Conservation (phyloP, 768 basidiomycete genomes). For the Naganishia kalamii region DNA sequence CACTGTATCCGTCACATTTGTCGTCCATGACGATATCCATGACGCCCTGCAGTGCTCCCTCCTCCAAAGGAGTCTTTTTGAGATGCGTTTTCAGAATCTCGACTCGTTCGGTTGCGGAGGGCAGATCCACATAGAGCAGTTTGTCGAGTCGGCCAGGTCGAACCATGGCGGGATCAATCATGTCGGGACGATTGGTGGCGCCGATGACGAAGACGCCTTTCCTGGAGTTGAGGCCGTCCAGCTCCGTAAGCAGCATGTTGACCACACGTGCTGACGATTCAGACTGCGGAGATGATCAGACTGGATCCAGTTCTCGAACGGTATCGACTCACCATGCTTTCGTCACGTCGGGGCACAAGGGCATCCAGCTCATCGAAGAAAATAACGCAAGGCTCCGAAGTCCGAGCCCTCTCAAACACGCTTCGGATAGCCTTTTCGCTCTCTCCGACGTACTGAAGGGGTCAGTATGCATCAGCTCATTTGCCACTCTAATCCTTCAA, state of each 20-base stretch:
- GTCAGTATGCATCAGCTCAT: neutral
- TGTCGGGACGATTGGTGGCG: slow-evolving; percentile 90
- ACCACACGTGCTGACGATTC: slow-evolving; percentile 90
- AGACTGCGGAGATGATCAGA: slow-evolving; percentile 52
- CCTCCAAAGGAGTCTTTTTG: slow-evolving; percentile 62
- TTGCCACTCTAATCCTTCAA: slow-evolving; percentile 1
- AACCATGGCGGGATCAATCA: slow-evolving; percentile 97
- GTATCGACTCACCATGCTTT: slow-evolving; percentile 61
- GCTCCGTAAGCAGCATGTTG: slow-evolving; percentile 86
- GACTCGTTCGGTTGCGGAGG: slow-evolving; percentile 62
- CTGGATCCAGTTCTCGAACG: neutral
- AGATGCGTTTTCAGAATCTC: slow-evolving; percentile 75
- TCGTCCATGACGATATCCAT: slow-evolving; percentile 54
- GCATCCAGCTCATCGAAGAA: slow-evolving; percentile 95
- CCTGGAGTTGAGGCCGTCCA: slow-evolving; percentile 81
- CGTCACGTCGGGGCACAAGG: slow-evolving; percentile 80
- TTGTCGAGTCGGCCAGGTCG: slow-evolving; percentile 94
- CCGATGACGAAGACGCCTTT: slow-evolving; percentile 88
- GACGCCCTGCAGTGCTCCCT: slow-evolving; percentile 44
- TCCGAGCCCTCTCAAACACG: slow-evolving; percentile 86
- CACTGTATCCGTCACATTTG: slow-evolving; percentile 78
- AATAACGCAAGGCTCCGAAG: slow-evolving; percentile 87
- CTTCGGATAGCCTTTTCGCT: slow-evolving; percentile 91
- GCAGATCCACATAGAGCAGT: slow-evolving; percentile 85
- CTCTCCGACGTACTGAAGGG: slow-evolving; percentile 82